These are phyloP conservation scores for Lactarius trivialis DNA, from an alignment of 768 basidiomycete species.

Conservation along the genomic window DNA sequence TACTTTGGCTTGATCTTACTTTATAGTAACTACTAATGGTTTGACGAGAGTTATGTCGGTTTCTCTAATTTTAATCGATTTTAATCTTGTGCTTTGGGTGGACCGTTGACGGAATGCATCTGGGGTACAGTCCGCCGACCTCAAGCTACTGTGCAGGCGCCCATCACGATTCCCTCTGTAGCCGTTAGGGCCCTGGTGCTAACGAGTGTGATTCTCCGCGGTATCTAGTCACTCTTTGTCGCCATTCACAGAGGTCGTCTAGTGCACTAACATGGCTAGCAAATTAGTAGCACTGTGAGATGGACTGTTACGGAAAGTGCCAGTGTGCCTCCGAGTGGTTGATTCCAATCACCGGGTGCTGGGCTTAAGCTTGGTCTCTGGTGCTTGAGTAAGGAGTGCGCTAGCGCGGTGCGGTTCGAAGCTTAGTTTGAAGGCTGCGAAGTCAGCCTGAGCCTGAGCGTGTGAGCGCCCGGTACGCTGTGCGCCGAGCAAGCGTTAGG, in stretches of 20 bases:
- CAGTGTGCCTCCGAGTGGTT: too few species aligned
- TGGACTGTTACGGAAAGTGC: too few species aligned
- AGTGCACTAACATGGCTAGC: too few species aligned
- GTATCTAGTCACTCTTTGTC: background rate
- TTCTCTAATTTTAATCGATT: background rate
- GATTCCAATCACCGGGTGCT: too few species aligned
- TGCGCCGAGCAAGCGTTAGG: too few species aligned
- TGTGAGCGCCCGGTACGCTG: too few species aligned
- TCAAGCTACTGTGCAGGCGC: background rate
- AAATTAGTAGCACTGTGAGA: too few species aligned
- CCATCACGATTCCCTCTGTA: background rate
- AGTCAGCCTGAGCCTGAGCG: too few species aligned
- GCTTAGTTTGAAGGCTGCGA: too few species aligned
- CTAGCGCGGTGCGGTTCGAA: too few species aligned
- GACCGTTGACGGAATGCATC: background rate
- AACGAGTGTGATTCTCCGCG: background rate
- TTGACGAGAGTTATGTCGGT: background rate
- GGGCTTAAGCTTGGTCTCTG: too few species aligned
- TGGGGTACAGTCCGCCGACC: background rate
- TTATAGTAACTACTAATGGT: background rate
- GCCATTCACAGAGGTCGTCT: background rate
- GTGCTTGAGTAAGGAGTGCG: too few species aligned
- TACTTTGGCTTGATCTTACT: background rate
- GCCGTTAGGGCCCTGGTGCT: background rate
- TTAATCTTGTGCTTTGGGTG: background rate